phyloP scores from a whole-genome alignment of 2,329 filamentous ascomycete species.

The Thermothelomyces thermophilus region DNA sequence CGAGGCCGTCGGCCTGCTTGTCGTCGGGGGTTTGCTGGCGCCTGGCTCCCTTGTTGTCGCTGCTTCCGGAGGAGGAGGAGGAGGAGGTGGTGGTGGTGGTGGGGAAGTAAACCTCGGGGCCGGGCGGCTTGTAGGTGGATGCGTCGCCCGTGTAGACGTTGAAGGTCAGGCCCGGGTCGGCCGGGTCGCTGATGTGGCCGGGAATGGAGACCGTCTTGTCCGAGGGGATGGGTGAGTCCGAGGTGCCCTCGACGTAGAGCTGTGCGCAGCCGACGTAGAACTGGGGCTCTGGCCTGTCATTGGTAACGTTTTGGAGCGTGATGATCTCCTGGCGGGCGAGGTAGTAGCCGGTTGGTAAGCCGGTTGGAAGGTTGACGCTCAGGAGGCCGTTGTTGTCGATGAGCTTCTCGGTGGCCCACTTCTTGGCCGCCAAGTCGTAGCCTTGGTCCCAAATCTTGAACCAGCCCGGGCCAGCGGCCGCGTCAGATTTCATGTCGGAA shows the following conservation, averaged over 20 bases:
- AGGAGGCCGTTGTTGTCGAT: constrained; percentile 58
- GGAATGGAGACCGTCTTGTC: constrained; percentile 56
- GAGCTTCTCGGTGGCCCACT: constrained; percentile 67
- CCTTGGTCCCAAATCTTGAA: constrained; percentile 70
- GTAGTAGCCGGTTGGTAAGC: constrained; percentile 60
- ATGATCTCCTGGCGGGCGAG: constrained; percentile 65
- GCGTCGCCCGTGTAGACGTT: constrained; percentile 52
- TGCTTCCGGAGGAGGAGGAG: not conserved
- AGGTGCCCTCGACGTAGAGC: constrained; percentile 51
- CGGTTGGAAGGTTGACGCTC: constrained; percentile 53
- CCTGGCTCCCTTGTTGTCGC: not conserved
- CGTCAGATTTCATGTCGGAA: constrained; percentile 43
- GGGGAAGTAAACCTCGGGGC: constrained; percentile 48
- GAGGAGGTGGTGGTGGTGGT: too few relatives aligned
- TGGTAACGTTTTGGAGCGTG: constrained; percentile 55
- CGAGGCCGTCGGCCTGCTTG: constrained; percentile 37
- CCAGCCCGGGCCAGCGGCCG: constrained; percentile 61
- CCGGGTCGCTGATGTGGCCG: constrained; percentile 49
- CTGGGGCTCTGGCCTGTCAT: constrained; percentile 53
- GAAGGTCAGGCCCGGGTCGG: constrained; percentile 52
- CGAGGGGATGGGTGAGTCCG: constrained; percentile 36
- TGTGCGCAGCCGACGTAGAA: constrained; percentile 70
- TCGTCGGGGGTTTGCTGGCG: constrained; percentile 16
- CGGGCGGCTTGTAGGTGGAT: constrained; percentile 51
- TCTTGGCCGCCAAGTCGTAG: constrained; percentile 46